Conservation (phyloP, 768 basidiomycete genomes). For the Mycena kentingensis region DNA sequence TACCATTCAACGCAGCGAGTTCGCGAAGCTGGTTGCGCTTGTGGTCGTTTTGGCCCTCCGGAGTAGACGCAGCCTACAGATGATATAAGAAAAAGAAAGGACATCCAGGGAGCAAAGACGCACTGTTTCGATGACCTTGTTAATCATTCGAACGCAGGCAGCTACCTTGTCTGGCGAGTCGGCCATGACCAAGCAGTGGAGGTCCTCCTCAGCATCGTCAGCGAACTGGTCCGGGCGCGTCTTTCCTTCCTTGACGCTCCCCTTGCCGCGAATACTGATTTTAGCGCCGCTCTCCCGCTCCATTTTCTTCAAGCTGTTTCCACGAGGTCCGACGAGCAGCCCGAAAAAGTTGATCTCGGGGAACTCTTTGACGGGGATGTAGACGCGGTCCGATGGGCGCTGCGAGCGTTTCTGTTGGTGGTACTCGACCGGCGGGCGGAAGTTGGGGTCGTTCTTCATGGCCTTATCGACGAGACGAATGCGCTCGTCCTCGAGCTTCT, state of each 20-base stretch:
- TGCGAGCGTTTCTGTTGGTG: constrained; percentile 92
- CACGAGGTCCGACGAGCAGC: constrained; percentile 94
- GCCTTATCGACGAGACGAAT: constrained; percentile 92
- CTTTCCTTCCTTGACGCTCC: constrained; percentile 98
- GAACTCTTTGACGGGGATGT: constrained; percentile 99
- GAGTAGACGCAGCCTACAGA: constrained; percentile 91
- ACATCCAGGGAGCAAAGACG: constrained; percentile 29
- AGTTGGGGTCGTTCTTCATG: constrained; percentile 97
- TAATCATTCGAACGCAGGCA: constrained; percentile 92
- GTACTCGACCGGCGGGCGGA: constrained; percentile 96
- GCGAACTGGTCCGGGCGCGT: constrained; percentile 92
- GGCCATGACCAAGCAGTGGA: constrained; percentile 95
- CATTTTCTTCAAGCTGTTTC: constrained; percentile 99
- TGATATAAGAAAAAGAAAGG: constrained; percentile 2
- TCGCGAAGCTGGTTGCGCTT: constrained; percentile 99
- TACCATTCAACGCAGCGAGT: constrained; percentile 95
- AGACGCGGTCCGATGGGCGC: constrained; percentile 95
- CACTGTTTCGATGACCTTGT: constrained; percentile 97
- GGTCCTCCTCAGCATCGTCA: constrained; percentile 97
- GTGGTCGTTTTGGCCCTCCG: constrained; percentile 99
- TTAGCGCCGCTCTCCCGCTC: constrained; percentile 97
- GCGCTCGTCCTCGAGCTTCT: constrained; percentile 91
- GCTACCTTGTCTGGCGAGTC: constrained; percentile 92
- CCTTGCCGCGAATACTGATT: constrained; percentile 97
- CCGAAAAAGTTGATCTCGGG: constrained; percentile 99